Evolutionary conservation across 495 filamentous ascomycete species (phyloP).

Genomic region (Penicillium pancosmium): DNA sequence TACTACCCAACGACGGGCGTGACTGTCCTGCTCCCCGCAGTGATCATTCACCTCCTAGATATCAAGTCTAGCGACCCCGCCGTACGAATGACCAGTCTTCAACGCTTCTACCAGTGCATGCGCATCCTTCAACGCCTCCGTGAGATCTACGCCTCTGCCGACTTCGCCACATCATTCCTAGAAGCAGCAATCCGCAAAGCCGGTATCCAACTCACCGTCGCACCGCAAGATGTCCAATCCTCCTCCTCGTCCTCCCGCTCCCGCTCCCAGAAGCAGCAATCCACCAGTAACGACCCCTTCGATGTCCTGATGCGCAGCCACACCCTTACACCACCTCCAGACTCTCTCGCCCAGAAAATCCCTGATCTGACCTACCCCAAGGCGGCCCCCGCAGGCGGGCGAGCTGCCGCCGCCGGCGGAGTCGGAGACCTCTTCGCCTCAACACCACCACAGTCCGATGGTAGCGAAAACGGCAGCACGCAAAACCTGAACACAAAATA

Average conservation of each 20-base stretch:
- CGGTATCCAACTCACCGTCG: slow-evolving; percentile 57
- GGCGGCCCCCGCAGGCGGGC: slow-evolving; percentile 20
- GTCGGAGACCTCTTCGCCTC: slow-evolving; percentile 38
- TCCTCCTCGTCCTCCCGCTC: slow-evolving; percentile 9
- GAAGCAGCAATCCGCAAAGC: slow-evolving; percentile 83
- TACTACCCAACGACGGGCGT: slow-evolving; percentile 87
- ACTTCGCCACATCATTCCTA: slow-evolving; percentile 83
- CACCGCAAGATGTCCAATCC: slow-evolving; percentile 45
- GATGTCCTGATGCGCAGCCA: slow-evolving; percentile 31
- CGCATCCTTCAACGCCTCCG: slow-evolving; percentile 76
- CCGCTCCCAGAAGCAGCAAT: slow-evolving; percentile 8
- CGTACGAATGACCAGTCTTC: slow-evolving; percentile 66
- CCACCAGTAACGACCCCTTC: slow-evolving; percentile 23
- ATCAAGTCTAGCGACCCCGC: slow-evolving; percentile 76
- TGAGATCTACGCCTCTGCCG: slow-evolving; percentile 83
- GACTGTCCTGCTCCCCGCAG: slow-evolving; percentile 84
- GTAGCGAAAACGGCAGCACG: slow-evolving; percentile 49
- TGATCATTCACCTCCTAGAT: slow-evolving; percentile 88
- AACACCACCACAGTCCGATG: slow-evolving; percentile 47
- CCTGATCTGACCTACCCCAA: slow-evolving; percentile 48
- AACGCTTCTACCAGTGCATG: slow-evolving; percentile 86
- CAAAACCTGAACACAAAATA: slow-evolving; percentile 44
- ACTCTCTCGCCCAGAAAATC: slow-evolving; percentile 48
- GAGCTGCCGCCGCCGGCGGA: slow-evolving; percentile 12
- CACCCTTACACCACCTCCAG: slow-evolving; percentile 48